Base-by-base conservation (phyloP, 31 red algal genomes). In the Bonnemaisonia californica region DNA sequence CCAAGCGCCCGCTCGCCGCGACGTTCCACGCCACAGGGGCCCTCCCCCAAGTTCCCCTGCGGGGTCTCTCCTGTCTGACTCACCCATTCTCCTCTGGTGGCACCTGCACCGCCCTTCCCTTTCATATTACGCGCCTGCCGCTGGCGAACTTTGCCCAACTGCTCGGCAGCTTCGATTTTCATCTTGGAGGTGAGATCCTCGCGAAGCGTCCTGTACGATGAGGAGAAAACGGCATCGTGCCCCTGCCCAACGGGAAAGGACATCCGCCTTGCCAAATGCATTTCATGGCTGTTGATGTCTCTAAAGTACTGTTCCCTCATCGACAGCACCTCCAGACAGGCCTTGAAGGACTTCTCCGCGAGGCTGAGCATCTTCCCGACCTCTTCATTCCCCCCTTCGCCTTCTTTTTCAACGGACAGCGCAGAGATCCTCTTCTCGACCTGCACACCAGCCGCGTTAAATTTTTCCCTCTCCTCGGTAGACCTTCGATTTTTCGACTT, bases 391-490 rank as follows among this genome's bases (percentile, higher is more conserved):
- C n/a, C n/a, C n/a, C n/a, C n/a, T n/a, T n/a, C n/a, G n/a, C n/a
- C n/a, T n/a, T n/a, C n/a, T n/a, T n/a, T n/a, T n/a, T n/a, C n/a
- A n/a, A n/a, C n/a, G n/a, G n/a, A n/a, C n/a, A n/a, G n/a, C n/a
- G n/a, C n/a, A n/a, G n/a, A n/a, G n/a, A n/a, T n/a, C n/a, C n/a
- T n/a, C 9, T 57, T 32, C n/a, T 82, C 38, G 27, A 27, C 27
- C 62, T 41, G 57, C 4, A 72, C 7, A 1, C 2, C 47, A 2
- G 79, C 66, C n/a, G 63, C 63, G 65, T 71, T 83, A 16, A 72
- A 39, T 30, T 83, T 71, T 32, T 83, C 79, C 65, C 48, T 71
- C 22, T 83, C 65, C 62, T 83, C 72, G 3, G 63, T 16, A 35
- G 79, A 83, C 2, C 79, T 34, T 37, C 64, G 65, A 29, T 83